Evolutionary conservation across 2,329 filamentous ascomycete species (phyloP).

Genomic region (Hypoxylon sp.): DNA sequence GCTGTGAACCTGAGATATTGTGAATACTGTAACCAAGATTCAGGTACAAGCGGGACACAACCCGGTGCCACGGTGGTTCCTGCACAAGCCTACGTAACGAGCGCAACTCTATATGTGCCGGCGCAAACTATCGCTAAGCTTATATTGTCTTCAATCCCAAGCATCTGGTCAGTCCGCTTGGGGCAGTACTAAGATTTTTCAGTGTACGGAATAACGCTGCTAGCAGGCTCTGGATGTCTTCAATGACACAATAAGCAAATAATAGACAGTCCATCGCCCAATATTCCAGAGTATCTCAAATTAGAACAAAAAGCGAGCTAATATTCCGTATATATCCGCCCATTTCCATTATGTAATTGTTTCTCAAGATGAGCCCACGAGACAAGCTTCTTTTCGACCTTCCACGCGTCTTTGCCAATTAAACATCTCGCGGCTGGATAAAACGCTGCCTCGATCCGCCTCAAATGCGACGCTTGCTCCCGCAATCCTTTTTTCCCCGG

Average conservation of each 20-base stretch:
- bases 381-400: constrained; percentile 13
- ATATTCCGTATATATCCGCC: not conserved
- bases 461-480: constrained; percentile 24
- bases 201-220: not conserved
- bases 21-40: constrained; percentile 14
- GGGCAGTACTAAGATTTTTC: not conserved
- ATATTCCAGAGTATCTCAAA: not conserved
- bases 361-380: not conserved
- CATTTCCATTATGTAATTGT: not conserved
- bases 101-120: constrained; percentile 9
- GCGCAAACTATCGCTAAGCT: constrained; percentile 2
- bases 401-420: constrained; percentile 24
- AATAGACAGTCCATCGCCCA: too few relatives aligned
- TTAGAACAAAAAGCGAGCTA: not conserved
- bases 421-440: constrained; percentile 30
- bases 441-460: constrained; percentile 25
- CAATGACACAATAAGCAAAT: too few relatives aligned
- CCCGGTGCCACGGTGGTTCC: constrained; percentile 23
- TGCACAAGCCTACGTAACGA: constrained; percentile 21
- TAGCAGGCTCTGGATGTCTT: too few relatives aligned
- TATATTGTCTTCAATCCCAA: constrained; percentile 13
- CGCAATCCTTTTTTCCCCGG: constrained; percentile 32
- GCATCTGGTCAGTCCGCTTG: constrained; percentile 1
- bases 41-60: constrained; percentile 5
- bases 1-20: not conserved